phyloP scores from a whole-genome alignment of 2,329 filamentous ascomycete genomes.

The Cladophialophora chaetospira region DNA sequence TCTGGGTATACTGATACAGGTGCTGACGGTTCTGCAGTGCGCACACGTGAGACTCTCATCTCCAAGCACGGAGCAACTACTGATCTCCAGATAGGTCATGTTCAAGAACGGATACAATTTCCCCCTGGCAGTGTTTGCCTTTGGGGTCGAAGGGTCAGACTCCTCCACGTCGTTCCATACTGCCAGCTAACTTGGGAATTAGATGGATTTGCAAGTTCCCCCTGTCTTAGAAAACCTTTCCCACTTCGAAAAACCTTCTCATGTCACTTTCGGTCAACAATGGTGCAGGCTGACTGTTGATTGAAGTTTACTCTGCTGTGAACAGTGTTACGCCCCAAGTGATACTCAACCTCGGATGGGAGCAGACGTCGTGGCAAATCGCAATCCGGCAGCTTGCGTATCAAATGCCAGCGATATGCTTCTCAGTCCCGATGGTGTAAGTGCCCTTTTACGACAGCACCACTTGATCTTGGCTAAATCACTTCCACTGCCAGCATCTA shows the following conservation, averaged over 20 bases:
- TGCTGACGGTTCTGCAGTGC: too few species aligned
- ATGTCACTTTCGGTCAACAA: too few species aligned
- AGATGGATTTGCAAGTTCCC: slow-evolving; percentile 60
- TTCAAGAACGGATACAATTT: slow-evolving; percentile 58
- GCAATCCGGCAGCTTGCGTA: slow-evolving; percentile 44
- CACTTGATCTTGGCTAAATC: not conserved
- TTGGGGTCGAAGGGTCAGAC: slow-evolving; percentile 53
- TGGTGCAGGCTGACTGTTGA: too few species aligned
- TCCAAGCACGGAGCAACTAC: not conserved
- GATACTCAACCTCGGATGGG: slow-evolving; percentile 53
- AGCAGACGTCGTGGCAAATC: slow-evolving; percentile 50
- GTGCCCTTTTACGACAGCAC: not conserved
- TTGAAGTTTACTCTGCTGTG: slow-evolving; percentile 49
- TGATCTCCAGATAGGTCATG: slow-evolving; percentile 42
- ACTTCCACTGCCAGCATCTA: slow-evolving; percentile 37
- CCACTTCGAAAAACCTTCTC: too few species aligned
- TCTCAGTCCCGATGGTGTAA: slow-evolving; percentile 43
- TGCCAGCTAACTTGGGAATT: not conserved
- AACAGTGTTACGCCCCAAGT: slow-evolving; percentile 55
- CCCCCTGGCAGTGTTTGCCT: slow-evolving; percentile 57
- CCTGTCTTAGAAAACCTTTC: too few species aligned
- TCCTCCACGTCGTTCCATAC: not conserved
- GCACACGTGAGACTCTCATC: slow-evolving; percentile 42
- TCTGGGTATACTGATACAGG: too few species aligned
- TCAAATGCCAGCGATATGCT: slow-evolving; percentile 43